Evolutionary conservation across 768 basidiomycete species (phyloP).

Genomic region (Hortiboletus campestris): DNA sequence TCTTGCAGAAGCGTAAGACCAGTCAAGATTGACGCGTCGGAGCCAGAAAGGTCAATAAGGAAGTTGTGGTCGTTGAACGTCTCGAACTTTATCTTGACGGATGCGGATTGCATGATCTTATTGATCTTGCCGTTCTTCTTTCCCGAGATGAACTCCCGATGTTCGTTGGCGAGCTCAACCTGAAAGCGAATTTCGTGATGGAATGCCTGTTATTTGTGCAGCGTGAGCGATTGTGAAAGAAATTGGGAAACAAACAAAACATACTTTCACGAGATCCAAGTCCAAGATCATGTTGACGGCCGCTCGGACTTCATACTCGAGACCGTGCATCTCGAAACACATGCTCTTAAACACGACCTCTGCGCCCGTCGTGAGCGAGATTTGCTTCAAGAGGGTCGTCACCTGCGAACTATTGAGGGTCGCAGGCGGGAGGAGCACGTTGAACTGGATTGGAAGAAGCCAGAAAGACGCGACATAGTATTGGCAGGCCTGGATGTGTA

Average conservation of each 20-base stretch:
- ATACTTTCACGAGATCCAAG: conserved; percentile 86
- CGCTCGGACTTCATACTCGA: conserved; percentile 85
- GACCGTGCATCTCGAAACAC: conserved; percentile 96
- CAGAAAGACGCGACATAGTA: conserved; percentile 97
- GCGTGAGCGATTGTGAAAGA: neutral
- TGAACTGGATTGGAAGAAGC: conserved; percentile 92
- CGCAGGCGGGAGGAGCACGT: conserved; percentile 81
- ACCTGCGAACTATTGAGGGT: conserved; percentile 81
- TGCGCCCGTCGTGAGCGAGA: conserved; percentile 83
- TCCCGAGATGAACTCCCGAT: conserved; percentile 96
- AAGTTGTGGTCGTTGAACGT: conserved; percentile 97
- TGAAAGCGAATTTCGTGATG: conserved; percentile 98
- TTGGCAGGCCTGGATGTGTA: conserved; percentile 70
- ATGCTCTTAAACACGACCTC: conserved; percentile 97
- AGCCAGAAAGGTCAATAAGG: conserved; percentile 87
- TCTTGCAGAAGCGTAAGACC: conserved; percentile 90
- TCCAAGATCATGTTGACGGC: conserved; percentile 87
- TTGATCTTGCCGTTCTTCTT: conserved; percentile 99
- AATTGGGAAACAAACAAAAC: conserved; percentile 11
- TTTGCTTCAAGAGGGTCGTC: conserved; percentile 79
- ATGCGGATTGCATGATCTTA: conserved; percentile 98
- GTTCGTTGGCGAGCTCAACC: conserved; percentile 96
- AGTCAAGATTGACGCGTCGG: conserved; percentile 79
- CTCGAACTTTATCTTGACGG: conserved; percentile 98
- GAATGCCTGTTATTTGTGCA: conserved; percentile 56